phyloP scores from a whole-genome alignment of 1,284 basidiomycete species.

The Ceratobasidium sp. region DNA sequence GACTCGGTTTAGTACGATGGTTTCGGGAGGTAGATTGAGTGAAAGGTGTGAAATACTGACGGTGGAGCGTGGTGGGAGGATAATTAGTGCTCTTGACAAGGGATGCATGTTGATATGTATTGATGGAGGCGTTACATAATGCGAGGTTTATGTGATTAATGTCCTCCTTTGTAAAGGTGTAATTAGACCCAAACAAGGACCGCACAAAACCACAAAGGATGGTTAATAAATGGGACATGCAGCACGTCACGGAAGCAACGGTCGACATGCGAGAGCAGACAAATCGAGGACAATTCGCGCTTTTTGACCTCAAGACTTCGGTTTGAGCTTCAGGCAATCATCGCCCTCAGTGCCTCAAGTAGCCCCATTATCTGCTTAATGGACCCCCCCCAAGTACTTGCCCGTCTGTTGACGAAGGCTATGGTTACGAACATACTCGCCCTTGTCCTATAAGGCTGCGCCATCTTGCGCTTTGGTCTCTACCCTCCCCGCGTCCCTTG shows the following conservation, averaged over 20 bases:
- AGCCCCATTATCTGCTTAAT: slow-evolving; percentile 18
- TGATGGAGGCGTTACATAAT: background rate
- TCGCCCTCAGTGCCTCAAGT: slow-evolving; percentile 27
- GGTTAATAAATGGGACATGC: background rate
- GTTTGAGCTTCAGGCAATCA: slow-evolving; percentile 30
- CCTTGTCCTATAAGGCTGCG: slow-evolving; percentile 21
- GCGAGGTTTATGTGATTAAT: slow-evolving; percentile 6
- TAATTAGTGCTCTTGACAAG: slow-evolving; percentile 23
- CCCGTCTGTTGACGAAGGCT: slow-evolving; percentile 19
- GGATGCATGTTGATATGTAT: slow-evolving; percentile 14
- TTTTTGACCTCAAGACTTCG: slow-evolving; percentile 27
- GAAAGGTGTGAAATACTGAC: background rate
- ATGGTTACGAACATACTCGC: slow-evolving; percentile 22
- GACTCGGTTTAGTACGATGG: slow-evolving; percentile 4
- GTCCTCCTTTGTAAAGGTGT: slow-evolving; percentile 30
- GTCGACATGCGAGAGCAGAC: background rate
- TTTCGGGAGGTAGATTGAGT: slow-evolving; percentile 15
- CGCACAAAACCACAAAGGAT: slow-evolving; percentile 30
- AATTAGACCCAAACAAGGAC: slow-evolving; percentile 22
- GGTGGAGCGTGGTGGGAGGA: background rate
- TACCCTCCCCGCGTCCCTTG: background rate
- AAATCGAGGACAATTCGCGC: slow-evolving; percentile 1
- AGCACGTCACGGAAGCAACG: background rate
- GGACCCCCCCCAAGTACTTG: slow-evolving; percentile 15
- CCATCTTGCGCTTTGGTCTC: background rate